Evolutionary conservation across 148 eudicot genomes (phyloP).

Genomic region (Fagopyrum homotropicum): DNA sequence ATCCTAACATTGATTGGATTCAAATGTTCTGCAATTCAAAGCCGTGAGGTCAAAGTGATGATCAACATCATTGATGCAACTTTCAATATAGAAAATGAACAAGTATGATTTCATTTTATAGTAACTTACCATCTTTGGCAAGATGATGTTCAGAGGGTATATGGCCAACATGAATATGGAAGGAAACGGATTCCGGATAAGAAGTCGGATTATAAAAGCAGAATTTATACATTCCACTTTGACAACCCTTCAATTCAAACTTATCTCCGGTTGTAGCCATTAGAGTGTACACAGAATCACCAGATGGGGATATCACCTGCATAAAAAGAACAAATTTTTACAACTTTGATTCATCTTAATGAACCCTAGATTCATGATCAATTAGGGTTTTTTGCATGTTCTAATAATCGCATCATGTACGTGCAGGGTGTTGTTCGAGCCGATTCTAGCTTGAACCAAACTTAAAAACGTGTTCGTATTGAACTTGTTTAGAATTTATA

Average conservation of each 20-base stretch:
- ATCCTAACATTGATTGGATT: constrained; percentile 81
- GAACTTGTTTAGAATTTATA: too few relatives aligned
- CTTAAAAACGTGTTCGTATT: too few relatives aligned
- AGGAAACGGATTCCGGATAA: constrained; percentile 48
- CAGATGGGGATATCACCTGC: constrained; percentile 48
- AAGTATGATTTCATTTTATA: neutral
- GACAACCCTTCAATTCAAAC: constrained; percentile 48
- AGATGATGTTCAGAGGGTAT: constrained; percentile 53
- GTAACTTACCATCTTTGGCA: constrained; percentile 84
- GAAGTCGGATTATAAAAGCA: constrained; percentile 49
- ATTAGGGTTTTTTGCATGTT: too few relatives aligned
- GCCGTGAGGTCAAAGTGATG: neutral
- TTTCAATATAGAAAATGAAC: neutral
- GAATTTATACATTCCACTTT: constrained; percentile 54
- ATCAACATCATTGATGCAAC: constrained; percentile 27
- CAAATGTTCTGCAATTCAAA: constrained; percentile 64
- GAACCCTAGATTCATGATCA: too few relatives aligned
- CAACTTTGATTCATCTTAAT: too few relatives aligned
- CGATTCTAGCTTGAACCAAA: too few relatives aligned
- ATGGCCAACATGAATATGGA: constrained; percentile 60
- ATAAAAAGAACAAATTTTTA: constrained; percentile 12
- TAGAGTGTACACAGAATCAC: constrained; percentile 29
- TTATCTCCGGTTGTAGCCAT: constrained; percentile 58
- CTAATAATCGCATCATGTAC: too few relatives aligned
- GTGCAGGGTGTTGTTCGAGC: too few relatives aligned